Percentiles rank a stretch among this genome's conserved stretches.
These are phyloP conservation scores for Pochonia chlamydosporia DNA, from an alignment of 2,329 filamentous ascomycete genomes.

Conservation along the genomic window DNA sequence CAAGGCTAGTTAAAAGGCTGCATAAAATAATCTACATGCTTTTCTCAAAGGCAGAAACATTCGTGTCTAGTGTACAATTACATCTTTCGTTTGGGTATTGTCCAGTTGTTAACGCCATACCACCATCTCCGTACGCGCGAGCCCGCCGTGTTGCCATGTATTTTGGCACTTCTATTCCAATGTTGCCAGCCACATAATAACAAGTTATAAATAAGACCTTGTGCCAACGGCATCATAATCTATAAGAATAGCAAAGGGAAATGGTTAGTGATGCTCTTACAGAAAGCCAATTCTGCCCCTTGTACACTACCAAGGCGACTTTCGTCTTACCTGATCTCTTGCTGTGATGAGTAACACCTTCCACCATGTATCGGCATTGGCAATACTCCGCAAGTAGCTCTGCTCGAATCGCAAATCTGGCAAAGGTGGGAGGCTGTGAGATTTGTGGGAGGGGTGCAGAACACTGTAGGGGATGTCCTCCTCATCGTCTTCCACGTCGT, in stretches of 20 bases:
- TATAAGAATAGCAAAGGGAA: slow-evolving; percentile 33
- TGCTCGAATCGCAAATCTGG: slow-evolving; percentile 96
- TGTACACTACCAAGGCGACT: not conserved
- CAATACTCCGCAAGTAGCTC: slow-evolving; percentile 90
- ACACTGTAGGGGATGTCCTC: slow-evolving; percentile 66
- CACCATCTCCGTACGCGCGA: slow-evolving; percentile 83
- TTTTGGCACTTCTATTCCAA: slow-evolving; percentile 75
- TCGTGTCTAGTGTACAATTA: not conserved
- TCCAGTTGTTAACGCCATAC: slow-evolving; percentile 93
- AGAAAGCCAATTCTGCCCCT: not conserved
- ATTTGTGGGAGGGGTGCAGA: slow-evolving; percentile 46
- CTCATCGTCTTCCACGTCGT: slow-evolving; percentile 45
- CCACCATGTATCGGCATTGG: slow-evolving; percentile 72
- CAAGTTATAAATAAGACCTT: slow-evolving; percentile 86
- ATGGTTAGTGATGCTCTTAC: not conserved
- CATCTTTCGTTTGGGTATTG: slow-evolving; percentile 51
- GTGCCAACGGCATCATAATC: slow-evolving; percentile 79
- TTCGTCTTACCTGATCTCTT: slow-evolving; percentile 70
- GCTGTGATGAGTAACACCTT: slow-evolving; percentile 78
- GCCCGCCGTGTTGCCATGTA: slow-evolving; percentile 72
- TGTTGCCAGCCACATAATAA: slow-evolving; percentile 80
- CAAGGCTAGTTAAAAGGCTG: too few species aligned
- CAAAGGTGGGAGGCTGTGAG: slow-evolving; percentile 52
- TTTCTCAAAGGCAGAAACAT: too few species aligned
- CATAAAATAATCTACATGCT: too few species aligned